phyloP scores from a whole-genome alignment of 148 eudicot species.

The Nepenthes mirabilis region DNA sequence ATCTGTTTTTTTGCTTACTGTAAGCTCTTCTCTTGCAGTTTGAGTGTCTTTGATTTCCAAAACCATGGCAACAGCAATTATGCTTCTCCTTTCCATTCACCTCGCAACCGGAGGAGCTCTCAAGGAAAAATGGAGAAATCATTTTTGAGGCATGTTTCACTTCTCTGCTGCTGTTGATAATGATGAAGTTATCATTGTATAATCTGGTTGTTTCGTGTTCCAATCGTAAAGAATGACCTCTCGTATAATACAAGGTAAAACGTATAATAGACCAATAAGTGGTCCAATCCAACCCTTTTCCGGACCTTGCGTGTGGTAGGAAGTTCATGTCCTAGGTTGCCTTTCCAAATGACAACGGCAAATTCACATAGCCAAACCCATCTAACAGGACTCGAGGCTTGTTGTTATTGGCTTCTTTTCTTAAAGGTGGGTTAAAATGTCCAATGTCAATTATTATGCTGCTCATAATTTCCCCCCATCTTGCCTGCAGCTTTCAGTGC shows the following conservation, averaged over 20 bases:
- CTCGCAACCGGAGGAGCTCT: conserved; percentile 59
- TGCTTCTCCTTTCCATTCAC: conserved; percentile 53
- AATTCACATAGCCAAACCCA: too few relatives aligned
- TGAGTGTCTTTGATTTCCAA: conserved; percentile 65
- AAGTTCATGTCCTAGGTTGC: too few relatives aligned
- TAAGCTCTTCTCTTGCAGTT: conserved; percentile 32
- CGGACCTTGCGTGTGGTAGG: too few relatives aligned
- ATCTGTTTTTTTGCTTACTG: background rate
- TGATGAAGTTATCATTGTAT: background rate
- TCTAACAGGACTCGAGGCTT: background rate
- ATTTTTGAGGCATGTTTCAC: conserved; percentile 50
- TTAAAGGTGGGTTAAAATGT: background rate
- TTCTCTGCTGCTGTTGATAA: background rate
- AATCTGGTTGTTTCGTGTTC: background rate
- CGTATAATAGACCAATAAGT: too few relatives aligned
- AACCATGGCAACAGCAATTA: conserved; percentile 77
- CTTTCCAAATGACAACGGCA: too few relatives aligned
- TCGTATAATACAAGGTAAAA: too few relatives aligned
- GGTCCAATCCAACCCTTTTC: too few relatives aligned
- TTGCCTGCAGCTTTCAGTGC: conserved; percentile 62
- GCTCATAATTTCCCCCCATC: background rate
- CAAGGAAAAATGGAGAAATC: conserved; percentile 99
- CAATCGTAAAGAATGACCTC: background rate
- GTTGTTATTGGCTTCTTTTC: background rate
- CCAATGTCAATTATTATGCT: background rate